phyloP scores from a whole-genome alignment of 352 stramenopile species.

The Elongisporangium anandrum region DNA sequence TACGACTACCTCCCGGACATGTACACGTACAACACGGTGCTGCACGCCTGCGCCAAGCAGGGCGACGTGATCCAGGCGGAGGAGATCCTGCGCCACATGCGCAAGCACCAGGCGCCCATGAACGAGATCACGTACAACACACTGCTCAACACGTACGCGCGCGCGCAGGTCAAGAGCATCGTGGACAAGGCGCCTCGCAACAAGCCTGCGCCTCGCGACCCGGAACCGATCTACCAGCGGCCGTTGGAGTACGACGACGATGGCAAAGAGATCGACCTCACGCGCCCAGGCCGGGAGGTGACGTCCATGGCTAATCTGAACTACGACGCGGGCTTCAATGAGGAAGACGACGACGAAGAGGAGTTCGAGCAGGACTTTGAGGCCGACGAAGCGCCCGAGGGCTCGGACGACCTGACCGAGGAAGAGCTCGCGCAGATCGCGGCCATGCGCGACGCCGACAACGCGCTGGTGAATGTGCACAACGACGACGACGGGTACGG shows the following conservation, averaged over 20 bases:
- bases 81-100: conserved; percentile 72
- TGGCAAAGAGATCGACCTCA: conserved; percentile 68
- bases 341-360: conserved; percentile 43
- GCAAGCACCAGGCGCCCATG: conserved; percentile 58
- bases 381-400: conserved; percentile 27
- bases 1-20: conserved; percentile 78
- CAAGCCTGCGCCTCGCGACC: conserved; percentile 18
- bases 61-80: conserved; percentile 72
- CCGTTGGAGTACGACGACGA: conserved; percentile 74
- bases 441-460: conserved; percentile 30
- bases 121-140: conserved; percentile 68
- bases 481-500: conserved; percentile 31
- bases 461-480: conserved; percentile 16
- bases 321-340: conserved; percentile 59
- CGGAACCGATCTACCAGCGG: conserved; percentile 60
- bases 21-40: conserved; percentile 76
- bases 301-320: conserved; percentile 57
- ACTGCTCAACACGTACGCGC: conserved; percentile 76
- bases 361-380: conserved; percentile 34
- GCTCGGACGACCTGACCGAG: conserved; percentile 27
- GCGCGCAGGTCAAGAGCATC: conserved; percentile 61
- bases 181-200: conserved; percentile 69
- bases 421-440: conserved; percentile 28
- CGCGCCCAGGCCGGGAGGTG: conserved; percentile 54
- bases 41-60: conserved; percentile 74